Base-by-base conservation (phyloP, 2,329 filamentous ascomycete genomes). In the Verticillium isaacii region DNA sequence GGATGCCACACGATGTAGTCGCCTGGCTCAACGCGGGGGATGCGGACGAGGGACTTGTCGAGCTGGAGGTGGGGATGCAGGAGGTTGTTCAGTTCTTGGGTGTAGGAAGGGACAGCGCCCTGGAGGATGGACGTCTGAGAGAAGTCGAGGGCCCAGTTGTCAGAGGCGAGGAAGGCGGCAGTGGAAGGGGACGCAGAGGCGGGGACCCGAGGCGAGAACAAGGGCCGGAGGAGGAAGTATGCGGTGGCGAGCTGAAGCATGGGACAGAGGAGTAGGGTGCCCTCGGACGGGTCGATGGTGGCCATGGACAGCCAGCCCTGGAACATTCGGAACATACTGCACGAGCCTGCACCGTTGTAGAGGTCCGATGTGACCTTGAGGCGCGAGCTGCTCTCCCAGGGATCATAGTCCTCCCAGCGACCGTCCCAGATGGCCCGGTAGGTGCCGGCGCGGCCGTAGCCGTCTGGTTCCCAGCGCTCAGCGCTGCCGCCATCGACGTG, bases 1-100 rank as follows among this genome's bases (percentile, higher is more conserved):
- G 87, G 90, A 71, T 92, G 89, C 88, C 89, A 93, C 37, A 86
- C 83, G 2, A 92, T 89, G 68, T 89, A 93, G 73, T 94, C 91
- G 4, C 91, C 91, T 0, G 90, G 89, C 34, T 81, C 77, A 12
- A 93, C 87, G 17, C 78, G 74, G 0, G 90, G 91, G 5, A 93
- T 78, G 61, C 88, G 84, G 0, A 92, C 83, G 85, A 94, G 91
- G 0, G 85, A 88, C 45, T 79, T 76, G 19, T 83, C 77, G 8
- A 93, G 81, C 45, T 88, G 80, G 9, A 94, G 80, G 68, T 93
- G 89, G 2, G 91, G 91, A 68, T 93, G 90, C 1, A 90, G 80
- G n/a, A 82, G 73, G 1, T 84, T 78, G 37, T 82, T 87, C 59
- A 92, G 83, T 70, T 93, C 90, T 68, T 93, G 90, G 3, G 85